Conservation (phyloP, 768 basidiomycete species). For the Paxillus ammoniavirescens region DNA sequence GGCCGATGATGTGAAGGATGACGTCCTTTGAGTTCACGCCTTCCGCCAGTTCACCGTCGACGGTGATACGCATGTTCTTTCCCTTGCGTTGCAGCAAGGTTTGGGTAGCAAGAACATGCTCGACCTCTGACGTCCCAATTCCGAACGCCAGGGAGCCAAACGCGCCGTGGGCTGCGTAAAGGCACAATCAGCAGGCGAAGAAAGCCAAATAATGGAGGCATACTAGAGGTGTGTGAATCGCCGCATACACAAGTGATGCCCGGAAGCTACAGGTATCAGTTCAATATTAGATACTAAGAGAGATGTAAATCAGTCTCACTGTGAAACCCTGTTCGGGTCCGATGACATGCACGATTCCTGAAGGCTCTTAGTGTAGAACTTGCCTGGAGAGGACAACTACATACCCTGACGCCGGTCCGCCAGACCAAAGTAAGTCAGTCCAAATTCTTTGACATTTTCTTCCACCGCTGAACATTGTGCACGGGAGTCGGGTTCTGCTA, state of each 20-base stretch:
- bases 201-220: constrained; percentile 25
- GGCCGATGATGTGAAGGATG: constrained; percentile 85
- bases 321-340: constrained; percentile 95
- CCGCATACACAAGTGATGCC: constrained; percentile 87
- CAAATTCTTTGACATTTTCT: constrained; percentile 89
- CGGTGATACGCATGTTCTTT: constrained; percentile 91
- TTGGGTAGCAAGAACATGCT: constrained; percentile 92
- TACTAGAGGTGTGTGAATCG: constrained; percentile 91
- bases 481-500: constrained; percentile 81
- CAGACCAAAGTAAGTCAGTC: constrained; percentile 90
- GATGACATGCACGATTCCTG: constrained; percentile 85
- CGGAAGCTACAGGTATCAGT: constrained; percentile 47
- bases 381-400: constrained; percentile 1
- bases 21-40: constrained; percentile 91
- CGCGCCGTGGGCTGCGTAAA: constrained; percentile 73
- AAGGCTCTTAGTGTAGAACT: constrained; percentile 16
- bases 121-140: constrained; percentile 92
- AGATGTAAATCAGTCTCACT: constrained; percentile 34
- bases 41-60: constrained; percentile 76
- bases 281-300: neutral
- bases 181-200: neutral
- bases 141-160: constrained; percentile 93
- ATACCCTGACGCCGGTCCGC: constrained; percentile 83
- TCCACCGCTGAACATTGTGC: constrained; percentile 82
- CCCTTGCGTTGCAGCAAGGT: constrained; percentile 83